Percentiles rank a stretch among this genome's conserved stretches.
Evolutionary conservation across 306 rosid genomes (phyloP).

Genomic region (Gastrolobium villosum): DNA sequence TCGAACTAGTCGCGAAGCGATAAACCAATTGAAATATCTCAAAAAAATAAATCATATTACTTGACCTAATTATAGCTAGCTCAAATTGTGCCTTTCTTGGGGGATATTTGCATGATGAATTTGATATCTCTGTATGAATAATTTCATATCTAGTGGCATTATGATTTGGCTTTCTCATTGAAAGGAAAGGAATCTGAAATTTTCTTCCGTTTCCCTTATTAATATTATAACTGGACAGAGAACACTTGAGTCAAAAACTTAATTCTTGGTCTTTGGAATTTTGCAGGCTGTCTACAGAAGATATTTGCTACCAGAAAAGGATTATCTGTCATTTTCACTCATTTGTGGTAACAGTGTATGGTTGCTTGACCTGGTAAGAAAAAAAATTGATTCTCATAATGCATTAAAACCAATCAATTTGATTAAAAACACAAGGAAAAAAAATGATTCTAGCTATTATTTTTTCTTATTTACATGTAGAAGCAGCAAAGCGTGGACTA

Average conservation of each 20-base stretch:
- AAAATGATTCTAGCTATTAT: neutral
- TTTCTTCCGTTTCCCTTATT: constrained; percentile 29
- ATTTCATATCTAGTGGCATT: constrained; percentile 48
- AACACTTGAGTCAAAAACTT: constrained; percentile 62
- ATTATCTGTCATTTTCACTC: constrained; percentile 72
- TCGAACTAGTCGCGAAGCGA: too few species aligned
- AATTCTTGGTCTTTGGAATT: constrained; percentile 7
- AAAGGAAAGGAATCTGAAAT: constrained; percentile 62
- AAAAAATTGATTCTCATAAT: constrained; percentile 24
- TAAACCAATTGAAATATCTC: too few species aligned
- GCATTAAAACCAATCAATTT: neutral
- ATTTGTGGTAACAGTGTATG: constrained; percentile 62
- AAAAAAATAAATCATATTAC: too few species aligned
- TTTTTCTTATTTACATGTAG: constrained; percentile 43
- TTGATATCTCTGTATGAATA: constrained; percentile 42
- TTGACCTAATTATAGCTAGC: neutral
- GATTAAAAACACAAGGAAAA: neutral
- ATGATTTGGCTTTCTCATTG: constrained; percentile 63
- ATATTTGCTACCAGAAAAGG: constrained; percentile 68
- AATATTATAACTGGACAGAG: constrained; percentile 57
- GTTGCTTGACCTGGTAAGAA: constrained; percentile 73
- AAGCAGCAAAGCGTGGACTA: neutral
- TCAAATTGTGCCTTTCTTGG: neutral
- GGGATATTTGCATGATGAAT: neutral
- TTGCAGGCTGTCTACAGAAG: constrained; percentile 74